Percentiles rank a stretch among this genome's conserved stretches.
Evolutionary conservation across 1,284 basidiomycete species (phyloP).

Genomic region (Ustilago cynodontis): DNA sequence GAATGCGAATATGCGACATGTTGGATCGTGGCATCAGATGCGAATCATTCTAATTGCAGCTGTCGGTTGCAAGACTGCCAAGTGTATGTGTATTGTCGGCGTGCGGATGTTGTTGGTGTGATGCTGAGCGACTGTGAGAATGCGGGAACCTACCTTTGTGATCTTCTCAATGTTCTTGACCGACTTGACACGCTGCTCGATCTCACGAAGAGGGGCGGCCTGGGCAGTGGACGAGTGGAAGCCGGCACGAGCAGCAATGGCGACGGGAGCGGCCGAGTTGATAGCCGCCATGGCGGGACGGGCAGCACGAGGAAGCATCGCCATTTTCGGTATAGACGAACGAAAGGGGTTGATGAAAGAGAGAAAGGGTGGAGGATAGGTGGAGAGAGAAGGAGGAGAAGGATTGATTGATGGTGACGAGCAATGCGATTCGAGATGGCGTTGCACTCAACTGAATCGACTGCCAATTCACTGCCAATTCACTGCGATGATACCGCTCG

Average conservation of each 20-base stretch:
- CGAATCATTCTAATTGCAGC: neutral
- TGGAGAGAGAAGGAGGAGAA: constrained; percentile 7
- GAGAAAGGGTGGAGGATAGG: constrained; percentile 8
- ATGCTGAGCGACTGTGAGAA: too few relatives aligned
- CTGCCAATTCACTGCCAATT: constrained; percentile 1
- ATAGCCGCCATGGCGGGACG: constrained; percentile 53
- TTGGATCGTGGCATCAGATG: neutral
- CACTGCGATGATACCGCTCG: neutral
- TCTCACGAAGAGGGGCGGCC: constrained; percentile 97
- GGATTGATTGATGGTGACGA: constrained; percentile 12
- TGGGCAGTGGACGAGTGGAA: constrained; percentile 75
- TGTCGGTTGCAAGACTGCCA: neutral
- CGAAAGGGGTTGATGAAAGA: neutral
- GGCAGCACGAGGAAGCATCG: constrained; percentile 62
- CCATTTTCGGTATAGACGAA: constrained; percentile 43
- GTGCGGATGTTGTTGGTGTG: neutral
- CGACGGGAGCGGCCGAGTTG: constrained; percentile 49
- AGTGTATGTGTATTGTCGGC: neutral
- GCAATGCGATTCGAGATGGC: constrained; percentile 19
- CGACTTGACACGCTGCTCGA: constrained; percentile 95
- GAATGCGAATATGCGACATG: neutral
- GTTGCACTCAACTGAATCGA: too few relatives aligned
- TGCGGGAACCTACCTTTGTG: constrained; percentile 83
- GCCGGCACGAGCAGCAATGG: constrained; percentile 56
- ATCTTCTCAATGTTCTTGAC: constrained; percentile 98